phyloP scores from a whole-genome alignment of 1,284 basidiomycete genomes.

The Boletellus dicymbophilus region DNA sequence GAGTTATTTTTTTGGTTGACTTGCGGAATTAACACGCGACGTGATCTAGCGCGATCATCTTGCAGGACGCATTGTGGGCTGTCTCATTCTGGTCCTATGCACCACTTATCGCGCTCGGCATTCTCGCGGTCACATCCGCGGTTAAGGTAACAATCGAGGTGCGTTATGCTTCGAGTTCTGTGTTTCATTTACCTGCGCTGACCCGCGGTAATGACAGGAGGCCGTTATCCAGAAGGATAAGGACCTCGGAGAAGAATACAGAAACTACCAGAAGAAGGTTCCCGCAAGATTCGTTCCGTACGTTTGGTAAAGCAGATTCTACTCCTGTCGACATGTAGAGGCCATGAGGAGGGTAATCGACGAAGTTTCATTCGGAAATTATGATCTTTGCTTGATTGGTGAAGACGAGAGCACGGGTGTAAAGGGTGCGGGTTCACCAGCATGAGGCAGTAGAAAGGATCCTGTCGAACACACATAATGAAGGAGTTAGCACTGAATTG shows the following conservation, averaged over 20 bases:
- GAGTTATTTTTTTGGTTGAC: neutral
- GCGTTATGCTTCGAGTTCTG: neutral
- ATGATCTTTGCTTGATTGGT: too few relatives aligned
- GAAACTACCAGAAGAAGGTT: constrained; percentile 33
- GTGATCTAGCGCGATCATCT: constrained; percentile 24
- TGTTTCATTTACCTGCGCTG: neutral
- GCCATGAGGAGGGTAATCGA: too few relatives aligned
- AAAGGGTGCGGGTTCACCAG: too few relatives aligned
- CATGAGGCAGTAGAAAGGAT: too few relatives aligned
- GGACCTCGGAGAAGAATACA: constrained; percentile 24
- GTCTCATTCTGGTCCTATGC: constrained; percentile 36
- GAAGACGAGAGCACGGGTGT: too few relatives aligned
- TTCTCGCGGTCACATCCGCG: constrained; percentile 21
- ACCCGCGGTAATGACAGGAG: constrained; percentile 10
- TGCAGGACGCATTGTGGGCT: constrained; percentile 22
- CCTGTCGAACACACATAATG: too few relatives aligned
- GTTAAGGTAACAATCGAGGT: constrained; percentile 38
- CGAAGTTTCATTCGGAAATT: too few relatives aligned
- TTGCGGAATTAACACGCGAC: neutral
- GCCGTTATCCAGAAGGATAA: constrained; percentile 15
- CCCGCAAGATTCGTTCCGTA: constrained; percentile 33
- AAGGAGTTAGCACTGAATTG: too few relatives aligned
- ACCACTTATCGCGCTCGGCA: constrained; percentile 25
- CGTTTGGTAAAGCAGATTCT: constrained; percentile 38
- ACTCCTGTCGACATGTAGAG: too few relatives aligned